phyloP scores from a whole-genome alignment of 805 yeast genomes.

The Metahyphopichia silvanorum region DNA sequence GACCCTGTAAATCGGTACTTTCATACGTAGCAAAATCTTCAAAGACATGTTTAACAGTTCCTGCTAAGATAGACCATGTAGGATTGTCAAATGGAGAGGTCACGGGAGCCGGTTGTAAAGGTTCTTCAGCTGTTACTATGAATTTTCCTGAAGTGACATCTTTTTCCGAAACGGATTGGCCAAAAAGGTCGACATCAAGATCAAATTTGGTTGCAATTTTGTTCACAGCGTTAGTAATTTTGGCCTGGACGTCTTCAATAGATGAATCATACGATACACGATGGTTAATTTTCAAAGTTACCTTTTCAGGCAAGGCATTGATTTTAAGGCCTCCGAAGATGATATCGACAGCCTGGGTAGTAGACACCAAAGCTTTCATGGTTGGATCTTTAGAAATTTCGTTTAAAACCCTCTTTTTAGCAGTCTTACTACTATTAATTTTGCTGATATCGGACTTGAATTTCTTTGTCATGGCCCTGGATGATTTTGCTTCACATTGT shows the following conservation, averaged over 20 bases:
- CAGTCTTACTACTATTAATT: conserved; percentile 4
- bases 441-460: not conserved
- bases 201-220: conserved; percentile 23
- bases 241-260: conserved; percentile 17
- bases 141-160: conserved; percentile 13
- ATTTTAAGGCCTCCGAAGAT: conserved; percentile 37
- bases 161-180: conserved; percentile 15
- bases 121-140: conserved; percentile 8
- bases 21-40: conserved; percentile 36
- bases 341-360: conserved; percentile 38
- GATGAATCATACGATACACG: conserved; percentile 30
- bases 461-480: not conserved
- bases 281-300: conserved; percentile 29
- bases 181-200: conserved; percentile 34
- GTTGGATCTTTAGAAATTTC: conserved; percentile 15
- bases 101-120: conserved; percentile 43
- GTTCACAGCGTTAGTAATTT: conserved; percentile 19
- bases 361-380: conserved; percentile 26
- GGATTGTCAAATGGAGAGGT: conserved; percentile 35
- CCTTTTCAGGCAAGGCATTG: conserved; percentile 38
- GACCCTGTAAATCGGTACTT: conserved; percentile 6
- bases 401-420: conserved; percentile 26
- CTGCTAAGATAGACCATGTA: conserved; percentile 42
- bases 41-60: conserved; percentile 42
- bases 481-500: conserved; percentile 58